These are phyloP conservation scores for Phanerochaete sordida DNA, from an alignment of 768 basidiomycete species.

Conservation along the genomic window DNA sequence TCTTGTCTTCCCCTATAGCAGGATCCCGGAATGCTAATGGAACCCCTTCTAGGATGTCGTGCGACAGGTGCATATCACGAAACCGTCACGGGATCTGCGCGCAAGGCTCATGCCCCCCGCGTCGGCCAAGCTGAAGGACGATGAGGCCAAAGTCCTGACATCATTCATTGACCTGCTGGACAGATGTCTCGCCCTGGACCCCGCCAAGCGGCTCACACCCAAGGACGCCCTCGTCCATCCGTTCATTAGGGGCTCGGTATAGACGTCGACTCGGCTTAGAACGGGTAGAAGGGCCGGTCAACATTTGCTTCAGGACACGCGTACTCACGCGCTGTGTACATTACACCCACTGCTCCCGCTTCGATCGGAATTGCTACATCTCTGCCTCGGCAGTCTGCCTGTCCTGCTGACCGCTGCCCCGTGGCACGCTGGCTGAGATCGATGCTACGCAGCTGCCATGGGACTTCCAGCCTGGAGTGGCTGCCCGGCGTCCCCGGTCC, in stretches of 20 bases:
- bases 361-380: too few species aligned
- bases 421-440: not conserved
- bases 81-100: conserved; percentile 78
- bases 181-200: conserved; percentile 86
- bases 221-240: conserved; percentile 86
- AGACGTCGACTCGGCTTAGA: not conserved
- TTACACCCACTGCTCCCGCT: not conserved
- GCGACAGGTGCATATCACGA: conserved; percentile 78
- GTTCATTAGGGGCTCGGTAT: conserved; percentile 61
- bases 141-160: conserved; percentile 75
- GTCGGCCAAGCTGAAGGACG: conserved; percentile 79
- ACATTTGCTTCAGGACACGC: not conserved
- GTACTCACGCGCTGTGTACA: not conserved
- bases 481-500: not conserved
- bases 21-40: conserved; percentile 14
- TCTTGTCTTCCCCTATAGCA: not conserved
- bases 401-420: not conserved
- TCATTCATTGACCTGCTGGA: conserved; percentile 90
- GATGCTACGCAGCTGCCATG: too few species aligned
- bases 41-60: conserved; percentile 62
- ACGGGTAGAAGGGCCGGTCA: too few species aligned
- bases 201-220: conserved; percentile 81
- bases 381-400: not conserved
- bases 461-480: too few species aligned
- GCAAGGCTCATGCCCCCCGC: conserved; percentile 79